Conservation (phyloP, 1,284 basidiomycete species). For the Microbotryomycetes sp. region DNA sequence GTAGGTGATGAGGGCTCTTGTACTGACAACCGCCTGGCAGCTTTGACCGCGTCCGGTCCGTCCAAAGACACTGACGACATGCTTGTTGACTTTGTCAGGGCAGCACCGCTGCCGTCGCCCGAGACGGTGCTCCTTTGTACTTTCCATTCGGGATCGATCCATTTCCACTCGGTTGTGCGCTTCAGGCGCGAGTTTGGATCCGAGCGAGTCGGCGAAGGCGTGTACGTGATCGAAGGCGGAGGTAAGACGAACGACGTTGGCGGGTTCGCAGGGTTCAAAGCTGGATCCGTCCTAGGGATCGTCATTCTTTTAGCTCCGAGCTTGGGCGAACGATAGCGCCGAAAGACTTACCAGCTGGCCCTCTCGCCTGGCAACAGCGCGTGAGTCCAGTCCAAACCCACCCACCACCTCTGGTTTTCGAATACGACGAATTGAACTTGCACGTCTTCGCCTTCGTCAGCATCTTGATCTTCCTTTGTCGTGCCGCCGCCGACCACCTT, state of each 20-base stretch:
- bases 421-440: conserved; percentile 35
- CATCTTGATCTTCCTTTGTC: not conserved
- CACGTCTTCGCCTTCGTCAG: conserved; percentile 24
- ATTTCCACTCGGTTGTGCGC: conserved; percentile 42
- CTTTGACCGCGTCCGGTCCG: not conserved
- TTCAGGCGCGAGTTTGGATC: conserved; percentile 34
- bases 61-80: not conserved
- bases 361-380: conserved; percentile 37
- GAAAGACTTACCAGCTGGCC: conserved; percentile 32
- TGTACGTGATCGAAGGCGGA: conserved; percentile 35
- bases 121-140: conserved; percentile 37
- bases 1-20: conserved; percentile 1
- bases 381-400: conserved; percentile 37
- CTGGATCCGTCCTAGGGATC: conserved; percentile 38
- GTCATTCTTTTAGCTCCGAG: no score
- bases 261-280: conserved; percentile 41
- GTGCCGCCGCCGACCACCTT: not conserved
- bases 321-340: not conserved
- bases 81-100: not conserved
- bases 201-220: conserved; percentile 33
- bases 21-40: not conserved
- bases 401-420: conserved; percentile 39
- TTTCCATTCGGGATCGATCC: conserved; percentile 45
- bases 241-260: conserved; percentile 44
- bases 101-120: conserved; percentile 15